These are phyloP conservation scores for Trichosporon asahii DNA, from an alignment of 1,284 basidiomycete species.

Conservation along the genomic window DNA sequence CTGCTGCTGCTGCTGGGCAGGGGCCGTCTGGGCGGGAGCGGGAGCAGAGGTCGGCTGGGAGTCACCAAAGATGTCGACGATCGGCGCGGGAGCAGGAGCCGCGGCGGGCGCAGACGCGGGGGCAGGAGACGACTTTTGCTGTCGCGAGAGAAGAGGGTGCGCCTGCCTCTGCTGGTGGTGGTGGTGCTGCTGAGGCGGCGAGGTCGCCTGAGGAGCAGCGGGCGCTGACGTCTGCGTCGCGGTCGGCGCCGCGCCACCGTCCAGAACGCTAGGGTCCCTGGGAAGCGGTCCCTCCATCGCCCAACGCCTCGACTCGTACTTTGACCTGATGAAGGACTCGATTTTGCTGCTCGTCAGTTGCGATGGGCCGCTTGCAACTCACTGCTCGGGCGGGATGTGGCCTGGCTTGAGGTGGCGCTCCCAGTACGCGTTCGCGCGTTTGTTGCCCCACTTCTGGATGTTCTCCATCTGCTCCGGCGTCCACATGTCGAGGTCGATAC, in stretches of 20 bases:
- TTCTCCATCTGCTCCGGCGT: constrained; percentile 94
- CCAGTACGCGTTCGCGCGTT: constrained; percentile 90
- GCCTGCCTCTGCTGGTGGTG: constrained; percentile 15
- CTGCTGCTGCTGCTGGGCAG: constrained; percentile 15
- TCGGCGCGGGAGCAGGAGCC: constrained; percentile 29
- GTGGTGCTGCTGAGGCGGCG: neutral
- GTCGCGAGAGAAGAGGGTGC: constrained; percentile 46
- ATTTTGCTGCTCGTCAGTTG: constrained; percentile 68
- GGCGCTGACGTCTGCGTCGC: neutral
- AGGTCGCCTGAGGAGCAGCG: constrained; percentile 12
- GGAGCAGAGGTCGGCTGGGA: constrained; percentile 28
- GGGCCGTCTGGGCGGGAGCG: constrained; percentile 23
- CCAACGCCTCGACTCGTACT: constrained; percentile 92
- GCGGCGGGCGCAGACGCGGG: constrained; percentile 17
- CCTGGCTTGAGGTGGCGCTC: constrained; percentile 91
- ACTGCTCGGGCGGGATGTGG: constrained; percentile 94
- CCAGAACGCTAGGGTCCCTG: constrained; percentile 73
- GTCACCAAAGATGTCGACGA: constrained; percentile 42
- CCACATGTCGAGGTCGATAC: constrained; percentile 96
- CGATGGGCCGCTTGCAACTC: constrained; percentile 52
- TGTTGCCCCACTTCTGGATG: constrained; percentile 95
- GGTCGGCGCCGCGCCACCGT: constrained; percentile 52
- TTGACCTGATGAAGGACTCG: constrained; percentile 94
- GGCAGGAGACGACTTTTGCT: constrained; percentile 4
- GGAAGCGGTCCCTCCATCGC: constrained; percentile 84